Percentiles rank a stretch among this genome's conserved stretches.
phyloP scores from a whole-genome alignment of 1,284 basidiomycete species.

The Inonotus hispidus region DNA sequence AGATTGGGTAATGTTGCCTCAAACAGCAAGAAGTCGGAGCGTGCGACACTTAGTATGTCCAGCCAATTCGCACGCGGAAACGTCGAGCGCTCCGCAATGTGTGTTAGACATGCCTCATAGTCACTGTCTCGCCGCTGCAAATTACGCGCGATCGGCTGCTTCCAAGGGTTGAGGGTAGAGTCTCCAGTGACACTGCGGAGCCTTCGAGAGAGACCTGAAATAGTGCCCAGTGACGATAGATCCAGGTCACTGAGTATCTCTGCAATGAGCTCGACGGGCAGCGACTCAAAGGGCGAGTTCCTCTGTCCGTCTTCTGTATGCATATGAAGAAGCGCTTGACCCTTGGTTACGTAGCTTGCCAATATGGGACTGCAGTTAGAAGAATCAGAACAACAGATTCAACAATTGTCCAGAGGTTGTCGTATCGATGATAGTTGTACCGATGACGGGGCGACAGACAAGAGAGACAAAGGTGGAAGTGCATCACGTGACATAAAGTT shows the following conservation, averaged over 20 bases:
- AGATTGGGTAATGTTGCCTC: constrained; percentile 63
- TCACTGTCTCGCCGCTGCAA: constrained; percentile 33
- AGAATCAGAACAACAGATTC: constrained; percentile 1
- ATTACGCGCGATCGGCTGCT: constrained; percentile 55
- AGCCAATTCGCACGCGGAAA: constrained; percentile 73
- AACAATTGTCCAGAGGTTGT: background rate
- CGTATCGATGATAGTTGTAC: background rate
- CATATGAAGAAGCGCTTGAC: background rate
- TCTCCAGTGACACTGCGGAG: constrained; percentile 54
- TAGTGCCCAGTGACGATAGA: constrained; percentile 48
- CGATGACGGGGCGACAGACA: background rate
- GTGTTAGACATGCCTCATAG: constrained; percentile 48
- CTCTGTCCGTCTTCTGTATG: background rate
- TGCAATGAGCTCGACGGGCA: constrained; percentile 71
- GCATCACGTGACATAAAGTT: background rate
- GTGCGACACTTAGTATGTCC: constrained; percentile 57
- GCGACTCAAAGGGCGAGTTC: constrained; percentile 36
- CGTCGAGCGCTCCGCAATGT: constrained; percentile 51
- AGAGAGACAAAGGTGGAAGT: constrained; percentile 5
- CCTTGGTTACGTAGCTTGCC: background rate
- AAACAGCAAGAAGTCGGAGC: constrained; percentile 55
- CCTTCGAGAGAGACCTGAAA: constrained; percentile 54
- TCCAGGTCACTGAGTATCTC: constrained; percentile 65
- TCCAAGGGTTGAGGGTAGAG: constrained; percentile 65
- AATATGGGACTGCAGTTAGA: background rate